These are phyloP conservation scores for Linnemannia hyalina DNA, from an alignment of 192 early-diverging fungal species.

Conservation along the genomic window DNA sequence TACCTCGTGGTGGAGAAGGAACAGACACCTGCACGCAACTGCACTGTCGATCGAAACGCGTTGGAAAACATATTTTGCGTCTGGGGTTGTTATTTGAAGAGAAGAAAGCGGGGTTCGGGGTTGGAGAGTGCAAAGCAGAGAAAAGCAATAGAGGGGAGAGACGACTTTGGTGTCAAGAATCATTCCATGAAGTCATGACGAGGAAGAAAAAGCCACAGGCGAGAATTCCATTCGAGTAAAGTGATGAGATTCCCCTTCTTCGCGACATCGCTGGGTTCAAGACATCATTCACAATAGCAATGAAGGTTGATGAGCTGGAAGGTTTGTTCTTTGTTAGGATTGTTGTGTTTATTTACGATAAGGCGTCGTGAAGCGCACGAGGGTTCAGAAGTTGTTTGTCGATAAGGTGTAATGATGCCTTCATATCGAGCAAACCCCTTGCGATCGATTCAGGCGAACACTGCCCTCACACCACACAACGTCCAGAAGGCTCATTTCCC, in stretches of 20 bases:
- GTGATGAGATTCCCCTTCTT: neutral
- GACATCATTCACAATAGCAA: neutral
- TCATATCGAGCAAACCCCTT: neutral
- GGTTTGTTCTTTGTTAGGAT: neutral
- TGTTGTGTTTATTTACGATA: neutral
- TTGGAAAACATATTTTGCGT: constrained; percentile 5
- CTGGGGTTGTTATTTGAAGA: neutral
- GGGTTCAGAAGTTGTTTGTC: neutral
- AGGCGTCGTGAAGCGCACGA: neutral
- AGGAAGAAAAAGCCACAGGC: neutral
- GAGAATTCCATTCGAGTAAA: neutral
- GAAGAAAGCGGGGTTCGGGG: neutral
- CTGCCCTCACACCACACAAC: neutral
- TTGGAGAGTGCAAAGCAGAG: neutral
- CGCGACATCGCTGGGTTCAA: neutral
- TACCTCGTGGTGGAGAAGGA: constrained; percentile 23
- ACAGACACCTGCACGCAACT: neutral
- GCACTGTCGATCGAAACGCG: constrained; percentile 17
- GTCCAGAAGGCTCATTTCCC: neutral
- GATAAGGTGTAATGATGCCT: neutral
- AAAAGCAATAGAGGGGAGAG: neutral
- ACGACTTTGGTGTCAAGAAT: neutral
- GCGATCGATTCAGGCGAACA: neutral
- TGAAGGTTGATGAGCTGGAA: neutral
- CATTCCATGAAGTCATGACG: neutral